Conservation (phyloP, 2,329 filamentous ascomycete species). For the Colletotrichum sp. region DNA sequence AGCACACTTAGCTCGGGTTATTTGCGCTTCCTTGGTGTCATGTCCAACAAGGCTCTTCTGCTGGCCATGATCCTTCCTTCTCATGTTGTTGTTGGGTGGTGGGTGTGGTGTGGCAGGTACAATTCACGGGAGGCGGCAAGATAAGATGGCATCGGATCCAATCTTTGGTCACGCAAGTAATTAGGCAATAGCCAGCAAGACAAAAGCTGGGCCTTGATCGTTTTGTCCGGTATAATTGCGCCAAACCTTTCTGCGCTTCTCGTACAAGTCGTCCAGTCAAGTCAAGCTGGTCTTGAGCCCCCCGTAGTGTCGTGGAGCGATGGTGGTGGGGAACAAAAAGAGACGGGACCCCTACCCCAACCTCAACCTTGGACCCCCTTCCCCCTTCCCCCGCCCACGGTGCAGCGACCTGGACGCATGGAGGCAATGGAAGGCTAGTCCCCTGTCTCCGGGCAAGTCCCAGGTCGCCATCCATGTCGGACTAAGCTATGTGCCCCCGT, state of each 20-base stretch:
- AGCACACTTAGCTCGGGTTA: not conserved
- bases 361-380: not conserved
- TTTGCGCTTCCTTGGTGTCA: not conserved
- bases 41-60: not conserved
- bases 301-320: not conserved
- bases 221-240: not conserved
- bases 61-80: not conserved
- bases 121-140: not conserved
- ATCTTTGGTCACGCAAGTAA: not conserved
- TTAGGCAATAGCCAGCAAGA: not conserved
- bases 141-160: not conserved
- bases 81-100: not conserved
- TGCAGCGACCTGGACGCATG: not conserved
- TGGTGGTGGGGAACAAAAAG: not conserved
- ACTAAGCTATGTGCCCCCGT: not conserved
- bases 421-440: not conserved
- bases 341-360: not conserved
- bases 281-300: not conserved
- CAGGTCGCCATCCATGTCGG: not conserved
- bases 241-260: constrained; percentile 8
- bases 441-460: not conserved
- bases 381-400: too few species aligned
- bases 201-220: not conserved
- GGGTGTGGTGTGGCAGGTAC: not conserved
- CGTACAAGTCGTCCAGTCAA: constrained; percentile 14